Evolutionary conservation across 2,329 filamentous ascomycete genomes (phyloP), one percentile per base, ranked within the genome.

Genomic region (Mycosphaerella sp.): DNA sequence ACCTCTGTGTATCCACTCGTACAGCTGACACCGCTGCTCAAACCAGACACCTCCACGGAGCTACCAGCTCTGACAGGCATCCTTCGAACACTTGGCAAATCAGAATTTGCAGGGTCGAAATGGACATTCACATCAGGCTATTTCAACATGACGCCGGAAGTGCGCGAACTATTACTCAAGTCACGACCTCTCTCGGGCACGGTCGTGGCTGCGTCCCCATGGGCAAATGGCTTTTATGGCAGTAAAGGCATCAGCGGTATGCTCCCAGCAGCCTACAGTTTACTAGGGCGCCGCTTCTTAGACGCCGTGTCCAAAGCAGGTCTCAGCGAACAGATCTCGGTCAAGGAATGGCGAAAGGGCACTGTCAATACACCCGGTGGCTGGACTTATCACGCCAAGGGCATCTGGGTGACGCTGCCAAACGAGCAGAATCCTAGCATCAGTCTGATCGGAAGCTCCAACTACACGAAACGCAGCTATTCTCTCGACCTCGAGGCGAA

Each of bases 41-140:
- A 78, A 32, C 84, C 85, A 0, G 83, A 94, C 61, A 81, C 81
- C 0, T 96, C 91, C 0, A 97, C 91, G 10, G 93, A 98, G 68
- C 83, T 93, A 10, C 89, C 88, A 1, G 85, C 86, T 13, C 74
- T 98, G 14, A 88, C 82, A 0, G 79, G 80, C 41, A 79, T 97
- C 35, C 78, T 97, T 3, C 78, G 79, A 39, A 79, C 79, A 1
- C 77, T 96, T 3, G 77, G 84, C 0, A 71, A 69, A 78, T 85
- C 0, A 17, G 72, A 77, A 5, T 86, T 88, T 62, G 73, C 76
- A 8, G 78, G 80, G 30, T 87, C 86, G 0, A 85, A 82, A 12
- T 98, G 93, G 93, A 93, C 89, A 0, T 97, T 98, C 68, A 97
- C 93, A 0, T 93, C 93, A 0, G 93, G 93, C 46, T 98, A 98